Percentiles rank a stretch among this genome's conserved stretches.
These are phyloP conservation scores for Tilletia caries DNA, from an alignment of 1,284 basidiomycete genomes.

Conservation along the genomic window DNA sequence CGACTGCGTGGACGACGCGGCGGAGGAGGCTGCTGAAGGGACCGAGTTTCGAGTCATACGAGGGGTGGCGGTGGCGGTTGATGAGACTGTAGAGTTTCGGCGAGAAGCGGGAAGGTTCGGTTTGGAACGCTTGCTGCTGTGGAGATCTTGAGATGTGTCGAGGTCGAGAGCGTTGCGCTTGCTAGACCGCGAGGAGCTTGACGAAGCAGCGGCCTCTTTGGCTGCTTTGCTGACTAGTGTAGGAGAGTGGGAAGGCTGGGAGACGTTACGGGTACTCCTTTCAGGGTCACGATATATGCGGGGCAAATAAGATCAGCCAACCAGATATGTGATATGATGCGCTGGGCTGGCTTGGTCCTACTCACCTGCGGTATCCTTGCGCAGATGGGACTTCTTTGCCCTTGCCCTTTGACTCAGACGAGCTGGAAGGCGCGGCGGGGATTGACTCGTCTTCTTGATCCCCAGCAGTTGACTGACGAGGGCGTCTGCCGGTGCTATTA, in stretches of 20 bases:
- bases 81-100: neutral
- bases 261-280: slow-evolving; percentile 1
- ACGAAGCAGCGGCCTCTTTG: neutral
- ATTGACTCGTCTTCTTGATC: too few species aligned
- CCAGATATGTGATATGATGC: neutral
- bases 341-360: neutral
- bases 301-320: neutral
- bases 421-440: too few species aligned
- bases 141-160: neutral
- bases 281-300: neutral
- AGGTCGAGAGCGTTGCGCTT: neutral
- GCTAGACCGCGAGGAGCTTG: neutral
- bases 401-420: neutral
- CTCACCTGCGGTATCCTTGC: neutral
- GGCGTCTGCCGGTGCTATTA: neutral
- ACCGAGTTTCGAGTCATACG: slow-evolving; percentile 10
- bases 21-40: neutral
- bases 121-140: neutral
- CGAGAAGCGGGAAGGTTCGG: neutral
- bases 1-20: neutral
- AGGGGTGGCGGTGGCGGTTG: neutral
- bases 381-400: neutral
- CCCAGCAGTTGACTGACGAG: neutral
- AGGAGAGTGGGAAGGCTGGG: slow-evolving; percentile 1
- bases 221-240: slow-evolving; percentile 10